Conservation (phyloP, 495 filamentous ascomycete genomes). For the Neurospora tetrasperma region DNA sequence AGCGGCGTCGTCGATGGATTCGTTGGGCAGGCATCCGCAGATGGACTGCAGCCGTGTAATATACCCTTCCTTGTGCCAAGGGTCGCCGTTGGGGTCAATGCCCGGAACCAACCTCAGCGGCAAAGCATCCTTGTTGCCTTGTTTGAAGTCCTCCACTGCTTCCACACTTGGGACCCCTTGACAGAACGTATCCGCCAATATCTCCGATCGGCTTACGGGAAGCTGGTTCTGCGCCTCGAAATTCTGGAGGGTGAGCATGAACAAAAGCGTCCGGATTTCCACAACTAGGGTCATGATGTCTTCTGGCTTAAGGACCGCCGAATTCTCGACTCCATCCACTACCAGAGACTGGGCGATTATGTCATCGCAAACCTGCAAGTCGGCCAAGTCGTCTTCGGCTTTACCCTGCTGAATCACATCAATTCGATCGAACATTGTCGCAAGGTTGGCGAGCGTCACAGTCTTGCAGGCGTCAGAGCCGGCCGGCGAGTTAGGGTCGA, state of each 20-base stretch:
- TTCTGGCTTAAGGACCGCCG: background rate
- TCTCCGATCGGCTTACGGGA: conserved; percentile 4
- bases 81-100: background rate
- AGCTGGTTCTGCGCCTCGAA: background rate
- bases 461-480: background rate
- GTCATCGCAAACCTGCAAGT: conserved; percentile 10
- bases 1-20: background rate
- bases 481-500: background rate
- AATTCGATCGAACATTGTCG: conserved; percentile 11
- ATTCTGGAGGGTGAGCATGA: conserved; percentile 7
- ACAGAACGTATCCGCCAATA: conserved; percentile 14
- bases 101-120: conserved; percentile 5
- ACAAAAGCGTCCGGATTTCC: conserved; percentile 19
- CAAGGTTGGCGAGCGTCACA: conserved; percentile 14
- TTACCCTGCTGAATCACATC: background rate
- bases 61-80: background rate
- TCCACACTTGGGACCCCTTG: conserved; percentile 5
- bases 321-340: background rate
- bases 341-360: conserved; percentile 11
- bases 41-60: conserved; percentile 2
- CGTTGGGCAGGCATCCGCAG: conserved; percentile 1
- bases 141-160: conserved; percentile 4
- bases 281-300: conserved; percentile 7
- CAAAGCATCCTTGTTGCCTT: conserved; percentile 6
- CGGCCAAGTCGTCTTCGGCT: background rate